Base-by-base conservation (phyloP, 2,329 filamentous ascomycete genomes). In the Sclerotinia sclerotiorum region DNA sequence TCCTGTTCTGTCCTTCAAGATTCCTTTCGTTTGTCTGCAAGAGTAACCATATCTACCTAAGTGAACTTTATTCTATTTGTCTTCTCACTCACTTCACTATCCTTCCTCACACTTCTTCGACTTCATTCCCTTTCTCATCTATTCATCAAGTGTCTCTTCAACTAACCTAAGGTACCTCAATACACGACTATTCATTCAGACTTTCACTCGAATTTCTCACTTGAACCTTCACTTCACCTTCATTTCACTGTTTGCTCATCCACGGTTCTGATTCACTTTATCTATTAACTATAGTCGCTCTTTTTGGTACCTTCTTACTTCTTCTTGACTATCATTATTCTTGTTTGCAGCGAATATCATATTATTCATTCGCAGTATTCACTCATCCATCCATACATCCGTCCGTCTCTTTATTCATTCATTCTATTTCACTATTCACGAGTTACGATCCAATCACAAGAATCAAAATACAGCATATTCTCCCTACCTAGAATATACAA, bases 111-210 rank as follows among this genome's bases (percentile, higher is more conserved):
- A 15, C 24, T 62, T 24, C n/a, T 17, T 3, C 5, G 3, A 5
- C 39, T 42, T 42, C 39, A 3, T 17, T 56, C 35, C 54, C 19
- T 56, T 58, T 27, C 42, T 10, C 42, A 32, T 48, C 57, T 15
- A 32, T 19, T 32, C 19, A 15, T 39, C 21, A 17, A 32, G 44
- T 19, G 35, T 27, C 55, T 58, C 35, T 58, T 5, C n/a, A 44
- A 27, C 32, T 19, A 21, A 58, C 55, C 55, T 58, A 58, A 44
- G 55, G 55, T 58, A 27, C 55, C 55, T 49, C 58, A 49, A 61
- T 21, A 5, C 13, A 19, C 21, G 21, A 35, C 44, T 62, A 62
- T 61, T 35, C 44, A 49, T 35, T 61, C 58, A 35, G n/a, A 48
- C 29, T 44, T 44, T 62, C 46, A 51, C 46, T 39, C 17, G 4